Percentiles rank a stretch among this genome's conserved stretches.
Conservation (phyloP, 306 rosid genomes). For the Leucaena leucocephala region DNA sequence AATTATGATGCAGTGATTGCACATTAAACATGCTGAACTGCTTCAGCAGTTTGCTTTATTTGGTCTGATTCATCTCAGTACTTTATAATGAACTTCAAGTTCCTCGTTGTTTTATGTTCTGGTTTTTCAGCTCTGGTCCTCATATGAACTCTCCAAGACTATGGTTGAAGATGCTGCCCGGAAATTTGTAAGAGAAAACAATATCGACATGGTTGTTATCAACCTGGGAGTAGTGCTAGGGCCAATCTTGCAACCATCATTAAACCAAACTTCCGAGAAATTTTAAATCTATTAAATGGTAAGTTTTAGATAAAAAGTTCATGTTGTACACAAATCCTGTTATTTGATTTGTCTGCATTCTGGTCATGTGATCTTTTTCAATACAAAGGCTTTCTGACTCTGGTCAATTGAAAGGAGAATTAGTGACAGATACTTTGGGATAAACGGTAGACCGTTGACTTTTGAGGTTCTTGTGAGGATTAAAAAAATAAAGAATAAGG, state of each 20-base stretch:
- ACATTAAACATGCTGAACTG: not conserved
- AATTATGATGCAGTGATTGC: not conserved
- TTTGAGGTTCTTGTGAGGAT: not conserved
- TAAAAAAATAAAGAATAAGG: not conserved
- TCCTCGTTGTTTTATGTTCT: not conserved
- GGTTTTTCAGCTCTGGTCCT: not conserved
- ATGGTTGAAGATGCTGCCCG: conserved; percentile 7
- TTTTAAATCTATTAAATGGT: not conserved
- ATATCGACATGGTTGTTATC: not conserved
- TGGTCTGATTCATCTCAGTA: not conserved
- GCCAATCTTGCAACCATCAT: not conserved
- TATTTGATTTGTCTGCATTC: not conserved
- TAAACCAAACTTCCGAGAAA: not conserved
- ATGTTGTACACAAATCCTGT: not conserved
- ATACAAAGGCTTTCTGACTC: not conserved
- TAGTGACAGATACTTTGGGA: not conserved
- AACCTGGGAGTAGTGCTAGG: not conserved
- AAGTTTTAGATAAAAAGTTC: not conserved
- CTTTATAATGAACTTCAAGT: not conserved
- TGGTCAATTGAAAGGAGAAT: not conserved
- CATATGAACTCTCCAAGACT: not conserved
- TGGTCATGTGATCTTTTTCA: not conserved
- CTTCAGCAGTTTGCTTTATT: conserved; percentile 2
- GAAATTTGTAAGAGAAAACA: not conserved
- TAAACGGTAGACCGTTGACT: not conserved